Conservation (phyloP, 805 yeast species). For the Pichia exigua region DNA sequence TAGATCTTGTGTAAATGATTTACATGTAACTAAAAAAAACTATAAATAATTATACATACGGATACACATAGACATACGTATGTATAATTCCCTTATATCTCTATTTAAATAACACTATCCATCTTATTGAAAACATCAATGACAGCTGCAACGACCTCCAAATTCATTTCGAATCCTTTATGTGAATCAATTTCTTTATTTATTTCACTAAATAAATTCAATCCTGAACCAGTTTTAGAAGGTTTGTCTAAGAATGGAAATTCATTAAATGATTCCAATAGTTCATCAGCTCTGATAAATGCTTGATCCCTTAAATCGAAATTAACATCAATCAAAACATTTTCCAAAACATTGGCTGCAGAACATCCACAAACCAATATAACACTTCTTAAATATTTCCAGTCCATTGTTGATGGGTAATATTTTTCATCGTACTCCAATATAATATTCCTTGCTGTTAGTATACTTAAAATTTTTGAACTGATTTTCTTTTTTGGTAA, state of each 20-base stretch:
- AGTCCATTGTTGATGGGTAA: constrained; percentile 63
- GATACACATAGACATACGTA: not conserved
- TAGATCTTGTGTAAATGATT: constrained; percentile 29
- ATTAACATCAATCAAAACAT: constrained; percentile 65
- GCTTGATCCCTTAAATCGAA: constrained; percentile 91
- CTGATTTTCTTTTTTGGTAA: constrained; percentile 76
- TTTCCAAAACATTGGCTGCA: constrained; percentile 95
- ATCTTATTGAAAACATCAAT: constrained; percentile 82
- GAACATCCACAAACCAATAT: constrained; percentile 82
- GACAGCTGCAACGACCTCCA: constrained; percentile 92
- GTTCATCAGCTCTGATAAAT: constrained; percentile 88
- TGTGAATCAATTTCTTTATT: constrained; percentile 43
- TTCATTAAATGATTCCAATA: constrained; percentile 72
- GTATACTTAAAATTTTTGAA: constrained; percentile 58
- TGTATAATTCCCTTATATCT: not conserved
- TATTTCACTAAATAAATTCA: constrained; percentile 51
- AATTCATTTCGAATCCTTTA: constrained; percentile 49
- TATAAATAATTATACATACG: not conserved
- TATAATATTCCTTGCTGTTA: constrained; percentile 65
- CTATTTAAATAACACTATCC: constrained; percentile 68
- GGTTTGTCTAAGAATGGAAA: constrained; percentile 61
- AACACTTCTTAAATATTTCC: constrained; percentile 67
- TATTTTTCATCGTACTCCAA: constrained; percentile 47
- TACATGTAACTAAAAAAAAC: not conserved
- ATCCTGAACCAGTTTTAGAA: constrained; percentile 61